Conservation (phyloP, 1,284 basidiomycete genomes). For the Cutaneotrichosporon sp. region DNA sequence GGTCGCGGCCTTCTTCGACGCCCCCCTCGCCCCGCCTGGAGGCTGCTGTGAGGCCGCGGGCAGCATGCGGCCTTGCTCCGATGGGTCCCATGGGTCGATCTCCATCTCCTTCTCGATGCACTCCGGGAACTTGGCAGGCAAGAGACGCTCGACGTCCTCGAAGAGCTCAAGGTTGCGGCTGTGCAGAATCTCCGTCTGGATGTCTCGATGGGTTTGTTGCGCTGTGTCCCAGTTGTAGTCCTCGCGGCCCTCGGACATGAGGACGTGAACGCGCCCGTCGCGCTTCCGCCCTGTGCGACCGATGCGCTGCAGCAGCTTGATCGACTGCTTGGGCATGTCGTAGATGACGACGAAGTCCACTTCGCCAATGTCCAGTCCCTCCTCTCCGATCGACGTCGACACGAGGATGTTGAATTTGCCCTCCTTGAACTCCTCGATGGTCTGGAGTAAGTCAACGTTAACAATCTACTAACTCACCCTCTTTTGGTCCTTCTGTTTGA, state of each 20-base stretch:
- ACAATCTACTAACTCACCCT: constrained; percentile 59
- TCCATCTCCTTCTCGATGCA: constrained; percentile 76
- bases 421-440: constrained; percentile 78
- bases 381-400: constrained; percentile 96
- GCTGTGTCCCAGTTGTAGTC: constrained; percentile 90
- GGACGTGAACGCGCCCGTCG: constrained; percentile 83
- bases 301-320: constrained; percentile 95
- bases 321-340: constrained; percentile 93
- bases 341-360: constrained; percentile 98
- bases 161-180: constrained; percentile 89
- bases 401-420: constrained; percentile 92
- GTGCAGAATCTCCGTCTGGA: constrained; percentile 84
- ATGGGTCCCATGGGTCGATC: constrained; percentile 51
- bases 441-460: constrained; percentile 21
- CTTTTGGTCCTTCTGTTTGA: constrained; percentile 88
- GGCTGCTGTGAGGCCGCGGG: constrained; percentile 20
- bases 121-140: constrained; percentile 77
- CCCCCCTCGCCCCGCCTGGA: background rate
- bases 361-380: constrained; percentile 98
- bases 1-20: constrained; percentile 23
- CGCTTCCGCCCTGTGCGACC: constrained; percentile 95
- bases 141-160: constrained; percentile 80
- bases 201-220: constrained; percentile 80
- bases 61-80: constrained; percentile 36
- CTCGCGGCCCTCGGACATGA: constrained; percentile 90